A percentile compares a stretch with the other conserved stretches of the same genome.
Conservation (phyloP, 2,329 filamentous ascomycete genomes). For the Sphaceloma murrayae region DNA sequence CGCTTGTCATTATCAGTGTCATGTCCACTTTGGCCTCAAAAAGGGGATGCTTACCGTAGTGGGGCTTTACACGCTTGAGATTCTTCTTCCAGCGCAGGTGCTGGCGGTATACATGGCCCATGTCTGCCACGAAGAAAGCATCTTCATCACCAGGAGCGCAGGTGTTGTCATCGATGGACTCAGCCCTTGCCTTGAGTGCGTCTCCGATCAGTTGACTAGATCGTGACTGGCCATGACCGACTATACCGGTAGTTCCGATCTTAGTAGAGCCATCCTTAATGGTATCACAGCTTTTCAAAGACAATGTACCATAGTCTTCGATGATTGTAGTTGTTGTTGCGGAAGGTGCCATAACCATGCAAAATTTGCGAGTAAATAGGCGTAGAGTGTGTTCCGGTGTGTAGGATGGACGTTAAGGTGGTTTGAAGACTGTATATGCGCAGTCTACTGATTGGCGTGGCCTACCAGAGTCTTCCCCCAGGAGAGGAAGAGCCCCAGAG, state of each 20-base stretch:
- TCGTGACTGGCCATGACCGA: slow-evolving; percentile 42
- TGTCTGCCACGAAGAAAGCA: slow-evolving; percentile 94
- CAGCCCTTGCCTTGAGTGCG: slow-evolving; percentile 76
- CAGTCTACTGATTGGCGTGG: slow-evolving; percentile 77
- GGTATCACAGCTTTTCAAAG: slow-evolving; percentile 27
- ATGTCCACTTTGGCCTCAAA: not conserved
- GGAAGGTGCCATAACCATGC: slow-evolving; percentile 63
- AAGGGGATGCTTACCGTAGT: slow-evolving; percentile 63
- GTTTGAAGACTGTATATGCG: slow-evolving; percentile 88
- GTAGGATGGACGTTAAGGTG: slow-evolving; percentile 64
- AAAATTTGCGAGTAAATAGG: slow-evolving; percentile 24
- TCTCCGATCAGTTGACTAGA: slow-evolving; percentile 77
- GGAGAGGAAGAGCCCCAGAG: slow-evolving; percentile 97
- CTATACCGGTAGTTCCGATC: slow-evolving; percentile 25
- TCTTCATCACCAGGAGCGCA: slow-evolving; percentile 93
- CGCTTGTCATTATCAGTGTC: slow-evolving; percentile 47
- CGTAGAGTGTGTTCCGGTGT: slow-evolving; percentile 19
- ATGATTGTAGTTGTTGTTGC: slow-evolving; percentile 44
- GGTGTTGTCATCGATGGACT: slow-evolving; percentile 72
- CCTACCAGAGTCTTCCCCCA: slow-evolving; percentile 99
- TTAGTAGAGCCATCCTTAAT: slow-evolving; percentile 19
- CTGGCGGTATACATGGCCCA: slow-evolving; percentile 97
- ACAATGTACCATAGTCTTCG: slow-evolving; percentile 30
- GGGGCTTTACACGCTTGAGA: slow-evolving; percentile 83
- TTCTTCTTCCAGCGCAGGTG: slow-evolving; percentile 97